phyloP scores from a whole-genome alignment of 345 rosid genomes.

The Psidium guajava region DNA sequence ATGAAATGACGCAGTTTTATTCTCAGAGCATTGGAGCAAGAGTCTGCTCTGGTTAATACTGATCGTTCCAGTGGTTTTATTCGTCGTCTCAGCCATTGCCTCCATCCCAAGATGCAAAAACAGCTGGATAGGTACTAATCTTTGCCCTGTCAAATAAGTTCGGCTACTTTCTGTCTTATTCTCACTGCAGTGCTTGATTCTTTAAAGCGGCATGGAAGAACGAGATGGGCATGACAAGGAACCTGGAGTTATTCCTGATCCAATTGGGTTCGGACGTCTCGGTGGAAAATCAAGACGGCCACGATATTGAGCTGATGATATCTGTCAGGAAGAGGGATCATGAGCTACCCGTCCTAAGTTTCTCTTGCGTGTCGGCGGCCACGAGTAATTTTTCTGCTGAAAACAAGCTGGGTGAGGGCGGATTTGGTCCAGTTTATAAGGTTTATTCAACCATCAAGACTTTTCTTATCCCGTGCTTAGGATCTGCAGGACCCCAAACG shows the following conservation, averaged over 20 bases:
- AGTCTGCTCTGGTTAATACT: neutral
- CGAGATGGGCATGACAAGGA: neutral
- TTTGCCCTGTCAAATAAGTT: too few relatives aligned
- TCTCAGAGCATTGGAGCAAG: neutral
- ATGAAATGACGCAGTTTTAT: neutral
- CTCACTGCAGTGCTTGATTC: neutral
- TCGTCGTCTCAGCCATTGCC: neutral
- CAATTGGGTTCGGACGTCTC: neutral
- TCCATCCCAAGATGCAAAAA: neutral
- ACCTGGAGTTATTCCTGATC: neutral
- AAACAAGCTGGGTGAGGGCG: slow-evolving; percentile 15
- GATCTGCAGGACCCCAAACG: too few relatives aligned
- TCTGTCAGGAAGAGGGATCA: neutral
- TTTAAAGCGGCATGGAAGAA: neutral
- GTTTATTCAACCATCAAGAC: neutral
- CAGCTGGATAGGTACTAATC: neutral
- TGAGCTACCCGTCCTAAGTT: neutral
- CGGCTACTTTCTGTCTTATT: too few relatives aligned
- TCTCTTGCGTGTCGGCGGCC: slow-evolving; percentile 2
- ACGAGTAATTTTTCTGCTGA: slow-evolving; percentile 10
- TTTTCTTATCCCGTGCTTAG: too few relatives aligned
- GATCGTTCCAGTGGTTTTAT: neutral
- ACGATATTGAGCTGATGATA: neutral
- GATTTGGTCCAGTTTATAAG: slow-evolving; percentile 19
- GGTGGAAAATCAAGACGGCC: neutral